Evolutionary conservation across 208 protist genomes (phyloP).

Genomic region (Acanthamoeba royreba): DNA sequence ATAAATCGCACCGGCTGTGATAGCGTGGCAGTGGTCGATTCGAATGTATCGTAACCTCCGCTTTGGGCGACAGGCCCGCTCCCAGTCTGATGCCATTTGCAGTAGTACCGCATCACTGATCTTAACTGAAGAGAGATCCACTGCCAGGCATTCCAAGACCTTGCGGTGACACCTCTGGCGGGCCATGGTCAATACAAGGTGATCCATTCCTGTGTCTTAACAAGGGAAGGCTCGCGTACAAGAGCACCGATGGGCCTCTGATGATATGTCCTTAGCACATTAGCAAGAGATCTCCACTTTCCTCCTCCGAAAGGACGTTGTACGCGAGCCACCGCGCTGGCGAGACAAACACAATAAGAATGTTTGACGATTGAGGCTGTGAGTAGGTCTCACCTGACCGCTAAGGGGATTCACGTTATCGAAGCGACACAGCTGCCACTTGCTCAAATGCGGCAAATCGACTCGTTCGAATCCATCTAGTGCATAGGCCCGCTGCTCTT

Average conservation of each 20-base stretch:
- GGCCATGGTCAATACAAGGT: no score
- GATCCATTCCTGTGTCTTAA: no score
- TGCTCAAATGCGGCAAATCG: not conserved
- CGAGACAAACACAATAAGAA: no score
- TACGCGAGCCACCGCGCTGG: not conserved
- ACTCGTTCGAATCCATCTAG: not conserved
- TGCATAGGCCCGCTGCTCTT: not conserved
- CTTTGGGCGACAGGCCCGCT: not conserved
- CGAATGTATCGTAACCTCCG: not conserved
- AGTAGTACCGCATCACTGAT: not conserved
- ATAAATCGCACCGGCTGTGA: not conserved
- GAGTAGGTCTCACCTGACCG: not conserved
- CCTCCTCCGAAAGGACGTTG: not conserved
- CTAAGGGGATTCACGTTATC: not conserved
- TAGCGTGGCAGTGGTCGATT: not conserved
- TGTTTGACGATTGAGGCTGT: no score
- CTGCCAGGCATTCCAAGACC: no score
- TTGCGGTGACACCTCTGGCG: no score
- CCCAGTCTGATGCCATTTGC: not conserved
- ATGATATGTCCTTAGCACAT: no score
- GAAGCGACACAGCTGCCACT: not conserved
- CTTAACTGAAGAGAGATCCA: not conserved
- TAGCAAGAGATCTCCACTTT: no score
- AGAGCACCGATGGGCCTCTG: no score
- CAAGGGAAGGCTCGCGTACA: no score